A percentile compares a stretch with the other conserved stretches of the same genome.
phyloP scores from a whole-genome alignment of 139 green algal species.

The Chlorella sp. region DNA sequence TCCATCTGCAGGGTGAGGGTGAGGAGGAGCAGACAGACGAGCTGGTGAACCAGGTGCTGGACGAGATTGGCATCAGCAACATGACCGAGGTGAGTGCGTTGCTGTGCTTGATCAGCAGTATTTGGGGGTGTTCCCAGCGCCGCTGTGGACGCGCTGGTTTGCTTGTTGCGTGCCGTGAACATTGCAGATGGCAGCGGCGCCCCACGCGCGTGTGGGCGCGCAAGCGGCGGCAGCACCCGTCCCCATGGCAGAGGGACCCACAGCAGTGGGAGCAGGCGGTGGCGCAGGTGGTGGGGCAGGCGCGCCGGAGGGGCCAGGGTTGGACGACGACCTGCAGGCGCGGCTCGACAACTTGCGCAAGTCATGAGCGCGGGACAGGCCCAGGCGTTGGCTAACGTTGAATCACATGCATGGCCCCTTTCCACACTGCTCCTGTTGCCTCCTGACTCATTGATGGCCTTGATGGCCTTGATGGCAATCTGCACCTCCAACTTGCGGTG shows the following conservation, averaged over 20 bases:
- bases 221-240: background rate
- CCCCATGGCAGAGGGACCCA: conserved; percentile 25
- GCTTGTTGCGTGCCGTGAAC: too few species aligned
- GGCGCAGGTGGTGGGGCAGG: conserved; percentile 19
- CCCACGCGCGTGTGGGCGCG: background rate
- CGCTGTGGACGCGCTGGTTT: too few species aligned
- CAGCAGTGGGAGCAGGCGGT: too few species aligned
- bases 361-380: too few species aligned
- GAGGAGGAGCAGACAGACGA: conserved; percentile 96
- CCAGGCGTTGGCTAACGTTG: too few species aligned
- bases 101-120: background rate
- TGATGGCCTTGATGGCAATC: too few species aligned
- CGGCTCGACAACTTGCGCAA: conserved; percentile 74
- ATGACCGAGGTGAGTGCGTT: conserved; percentile 31
- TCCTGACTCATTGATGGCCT: too few species aligned
- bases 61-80: conserved; percentile 83
- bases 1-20: conserved; percentile 67
- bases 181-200: conserved; percentile 15
- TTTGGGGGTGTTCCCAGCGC: too few species aligned
- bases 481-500: too few species aligned
- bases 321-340: conserved; percentile 80
- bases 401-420: too few species aligned
- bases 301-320: conserved; percentile 17
- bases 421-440: too few species aligned
- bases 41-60: conserved; percentile 79